Conservation (phyloP, 2,329 filamentous ascomycete genomes). For the Xylogone sp. region DNA sequence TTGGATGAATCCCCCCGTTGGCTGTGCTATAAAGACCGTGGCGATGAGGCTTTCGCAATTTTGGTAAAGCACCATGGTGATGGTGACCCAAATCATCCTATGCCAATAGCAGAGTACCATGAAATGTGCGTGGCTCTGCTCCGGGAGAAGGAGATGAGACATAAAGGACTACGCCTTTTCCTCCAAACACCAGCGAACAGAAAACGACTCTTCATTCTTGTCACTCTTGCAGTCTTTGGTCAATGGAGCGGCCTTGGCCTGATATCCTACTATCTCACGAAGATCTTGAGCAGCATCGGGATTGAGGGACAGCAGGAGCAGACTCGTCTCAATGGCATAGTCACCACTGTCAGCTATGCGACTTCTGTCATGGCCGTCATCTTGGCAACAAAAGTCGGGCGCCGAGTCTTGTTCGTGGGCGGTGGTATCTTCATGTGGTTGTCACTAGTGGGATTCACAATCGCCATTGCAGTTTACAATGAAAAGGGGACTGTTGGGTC, state of each 20-base stretch:
- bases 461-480: slow-evolving; percentile 1
- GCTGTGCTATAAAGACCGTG: slow-evolving; percentile 50
- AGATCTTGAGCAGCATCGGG: slow-evolving; percentile 21
- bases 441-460: slow-evolving; percentile 7
- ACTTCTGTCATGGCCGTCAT: slow-evolving; percentile 29
- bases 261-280: slow-evolving; percentile 32
- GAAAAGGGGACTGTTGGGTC: slow-evolving; percentile 6
- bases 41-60: slow-evolving; percentile 50
- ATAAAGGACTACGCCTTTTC: slow-evolving; percentile 6
- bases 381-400: slow-evolving; percentile 24
- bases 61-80: slow-evolving; percentile 55
- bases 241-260: slow-evolving; percentile 24
- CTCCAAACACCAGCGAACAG: slow-evolving; percentile 17
- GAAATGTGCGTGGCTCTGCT: slow-evolving; percentile 28
- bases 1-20: slow-evolving; percentile 53
- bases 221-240: slow-evolving; percentile 26
- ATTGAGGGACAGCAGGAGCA: slow-evolving; percentile 16
- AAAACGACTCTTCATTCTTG: slow-evolving; percentile 26
- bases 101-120: slow-evolving; percentile 14
- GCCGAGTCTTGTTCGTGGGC: slow-evolving; percentile 14
- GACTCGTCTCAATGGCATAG: slow-evolving; percentile 25
- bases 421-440: slow-evolving; percentile 11
- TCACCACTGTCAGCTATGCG: slow-evolving; percentile 25
- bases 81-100: slow-evolving; percentile 38
- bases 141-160: slow-evolving; percentile 29